Conservation (phyloP, 1,284 basidiomycete genomes). For the Cryptococcus amylolentus region DNA sequence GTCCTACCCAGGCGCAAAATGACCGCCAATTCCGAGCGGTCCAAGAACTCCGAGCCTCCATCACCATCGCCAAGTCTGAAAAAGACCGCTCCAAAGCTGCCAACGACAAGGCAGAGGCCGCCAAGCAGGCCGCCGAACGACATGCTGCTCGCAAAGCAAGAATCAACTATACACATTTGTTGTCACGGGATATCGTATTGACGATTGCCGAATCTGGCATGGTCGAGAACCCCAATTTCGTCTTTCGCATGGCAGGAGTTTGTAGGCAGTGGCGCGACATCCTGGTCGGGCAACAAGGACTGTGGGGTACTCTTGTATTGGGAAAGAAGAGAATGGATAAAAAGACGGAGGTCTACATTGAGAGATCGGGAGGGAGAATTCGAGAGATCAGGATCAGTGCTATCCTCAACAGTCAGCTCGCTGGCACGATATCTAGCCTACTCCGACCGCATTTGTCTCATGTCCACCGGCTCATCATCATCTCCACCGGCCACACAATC, state of each 20-base stretch:
- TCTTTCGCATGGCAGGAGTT: conserved; percentile 29
- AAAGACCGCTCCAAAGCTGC: conserved; percentile 1
- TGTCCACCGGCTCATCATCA: conserved; percentile 5
- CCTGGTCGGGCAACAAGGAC: conserved; percentile 11
- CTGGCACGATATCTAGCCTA: conserved; percentile 3
- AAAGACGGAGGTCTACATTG: conserved; percentile 16
- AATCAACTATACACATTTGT: conserved; percentile 28
- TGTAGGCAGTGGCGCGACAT: conserved; percentile 29
- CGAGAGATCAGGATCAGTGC: conserved; percentile 12
- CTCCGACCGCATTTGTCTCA: conserved; percentile 5
- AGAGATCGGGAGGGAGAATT: conserved; percentile 20
- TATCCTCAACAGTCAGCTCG: conserved; percentile 4
- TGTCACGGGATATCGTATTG: conserved; percentile 31
- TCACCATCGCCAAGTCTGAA: conserved; percentile 12
- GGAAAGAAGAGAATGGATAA: conserved; percentile 15
- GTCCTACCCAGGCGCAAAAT: conserved; percentile 1
- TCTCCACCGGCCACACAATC: background rate
- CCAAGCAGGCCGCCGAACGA: background rate
- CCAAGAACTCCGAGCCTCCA: conserved; percentile 5
- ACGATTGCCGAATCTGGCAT: conserved; percentile 26
- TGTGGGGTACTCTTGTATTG: conserved; percentile 29
- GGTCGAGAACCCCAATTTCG: conserved; percentile 17
- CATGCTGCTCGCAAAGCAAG: conserved; percentile 4
- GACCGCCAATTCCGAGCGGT: background rate
- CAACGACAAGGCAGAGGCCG: conserved; percentile 4